phyloP scores from a whole-genome alignment of 805 yeast genomes.

The Wickerhamomyces subpelliculosus region DNA sequence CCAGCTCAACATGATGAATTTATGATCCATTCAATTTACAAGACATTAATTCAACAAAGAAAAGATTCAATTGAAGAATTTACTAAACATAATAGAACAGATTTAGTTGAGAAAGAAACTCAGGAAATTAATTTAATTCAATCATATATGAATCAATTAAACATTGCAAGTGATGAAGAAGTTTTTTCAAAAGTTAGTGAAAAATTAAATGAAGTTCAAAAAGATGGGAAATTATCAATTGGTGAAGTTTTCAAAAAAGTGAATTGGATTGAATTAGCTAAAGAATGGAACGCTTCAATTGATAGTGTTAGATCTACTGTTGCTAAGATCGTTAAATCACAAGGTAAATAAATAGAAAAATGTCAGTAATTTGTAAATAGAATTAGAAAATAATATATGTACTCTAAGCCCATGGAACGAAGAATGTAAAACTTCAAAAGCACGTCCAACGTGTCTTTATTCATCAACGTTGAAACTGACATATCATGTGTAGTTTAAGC shows the following conservation, averaged over 20 bases:
- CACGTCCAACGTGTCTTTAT: too few species aligned
- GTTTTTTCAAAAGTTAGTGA: conserved; percentile 26
- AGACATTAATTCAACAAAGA: conserved; percentile 43
- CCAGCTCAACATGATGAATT: conserved; percentile 27
- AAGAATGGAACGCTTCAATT: too few species aligned
- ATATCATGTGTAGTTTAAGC: too few species aligned
- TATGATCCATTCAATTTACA: conserved; percentile 28
- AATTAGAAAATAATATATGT: too few species aligned
- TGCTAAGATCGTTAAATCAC: not conserved
- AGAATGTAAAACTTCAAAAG: too few species aligned
- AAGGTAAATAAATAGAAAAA: too few species aligned
- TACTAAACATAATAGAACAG: conserved; percentile 37
- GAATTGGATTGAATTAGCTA: conserved; percentile 27
- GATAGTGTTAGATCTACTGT: too few species aligned
- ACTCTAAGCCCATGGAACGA: too few species aligned
- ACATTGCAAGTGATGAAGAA: conserved; percentile 43
- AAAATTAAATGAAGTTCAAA: conserved; percentile 17
- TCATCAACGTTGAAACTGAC: too few species aligned
- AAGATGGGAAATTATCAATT: conserved; percentile 18
- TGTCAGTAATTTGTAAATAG: too few species aligned
- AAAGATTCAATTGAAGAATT: conserved; percentile 43
- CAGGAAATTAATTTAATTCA: conserved; percentile 38
- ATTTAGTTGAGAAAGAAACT: conserved; percentile 47
- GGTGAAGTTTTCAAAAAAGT: conserved; percentile 12
- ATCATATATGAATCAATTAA: conserved; percentile 31